phyloP scores from a whole-genome alignment of 2,329 filamentous ascomycete species.

The Hypoxylon sp. region DNA sequence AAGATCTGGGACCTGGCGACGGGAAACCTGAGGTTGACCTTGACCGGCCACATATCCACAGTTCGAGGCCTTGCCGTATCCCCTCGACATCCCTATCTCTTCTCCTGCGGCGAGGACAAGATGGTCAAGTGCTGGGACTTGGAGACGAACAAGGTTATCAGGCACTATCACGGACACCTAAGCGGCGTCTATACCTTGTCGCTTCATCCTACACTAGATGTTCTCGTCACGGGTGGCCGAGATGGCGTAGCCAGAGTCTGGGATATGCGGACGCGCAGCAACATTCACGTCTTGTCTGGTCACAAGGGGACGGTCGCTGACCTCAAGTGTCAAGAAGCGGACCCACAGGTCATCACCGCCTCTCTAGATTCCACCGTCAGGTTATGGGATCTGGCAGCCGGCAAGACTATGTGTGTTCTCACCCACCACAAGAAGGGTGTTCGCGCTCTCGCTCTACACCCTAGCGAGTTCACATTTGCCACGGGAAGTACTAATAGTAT shows the following conservation, averaged over 20 bases:
- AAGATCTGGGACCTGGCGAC: slow-evolving; percentile 98
- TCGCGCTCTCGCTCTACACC: slow-evolving; percentile 85
- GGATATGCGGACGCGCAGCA: slow-evolving; percentile 98
- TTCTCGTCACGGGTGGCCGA: slow-evolving; percentile 93
- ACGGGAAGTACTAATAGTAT: slow-evolving; percentile 92
- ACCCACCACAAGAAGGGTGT: slow-evolving; percentile 99
- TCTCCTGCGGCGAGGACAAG: slow-evolving; percentile 98
- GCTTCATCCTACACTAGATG: slow-evolving; percentile 94
- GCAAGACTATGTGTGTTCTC: slow-evolving; percentile 94
- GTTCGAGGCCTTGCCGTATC: slow-evolving; percentile 94
- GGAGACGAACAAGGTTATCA: slow-evolving; percentile 99
- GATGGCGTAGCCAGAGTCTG: slow-evolving; percentile 96
- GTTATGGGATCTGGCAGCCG: slow-evolving; percentile 95
- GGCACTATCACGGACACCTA: slow-evolving; percentile 96
- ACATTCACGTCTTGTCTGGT: slow-evolving; percentile 92
- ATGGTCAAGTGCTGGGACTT: slow-evolving; percentile 99
- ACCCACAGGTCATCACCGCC: slow-evolving; percentile 94
- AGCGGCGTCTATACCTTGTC: slow-evolving; percentile 95
- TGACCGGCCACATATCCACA: slow-evolving; percentile 92
- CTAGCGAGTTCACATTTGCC: slow-evolving; percentile 95
- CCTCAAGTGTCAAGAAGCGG: slow-evolving; percentile 93
- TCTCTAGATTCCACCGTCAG: slow-evolving; percentile 93
- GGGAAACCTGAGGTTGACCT: slow-evolving; percentile 84
- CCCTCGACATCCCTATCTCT: slow-evolving; percentile 93
- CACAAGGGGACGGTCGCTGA: slow-evolving; percentile 93